Evolutionary conservation across 2,329 filamentous ascomycete genomes (phyloP), one percentile per base, ranked within the genome.

Genomic region (Diaporthe humulicola): DNA sequence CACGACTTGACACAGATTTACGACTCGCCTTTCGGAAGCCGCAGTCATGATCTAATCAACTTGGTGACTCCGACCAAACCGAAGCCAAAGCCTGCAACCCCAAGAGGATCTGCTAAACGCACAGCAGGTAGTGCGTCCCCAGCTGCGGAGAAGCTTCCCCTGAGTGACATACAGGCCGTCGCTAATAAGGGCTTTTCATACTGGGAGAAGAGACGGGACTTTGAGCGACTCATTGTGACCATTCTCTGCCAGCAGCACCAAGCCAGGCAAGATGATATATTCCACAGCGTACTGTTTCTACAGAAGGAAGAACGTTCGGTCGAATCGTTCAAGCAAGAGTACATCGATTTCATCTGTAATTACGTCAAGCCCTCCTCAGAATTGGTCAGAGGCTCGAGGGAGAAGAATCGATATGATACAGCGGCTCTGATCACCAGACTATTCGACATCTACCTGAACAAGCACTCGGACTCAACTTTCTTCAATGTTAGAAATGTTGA

Each of bases 151-250:
- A n/a, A 45, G 8, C 30, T 54, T 19, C 70, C 70, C 15, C 48
- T 72, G 7, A 72, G 57, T n/a, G 50, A 71, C 30, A 10, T 54
- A 22, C 30, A 52, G 22, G 75, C 75, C 2, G 77, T 80, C 45
- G 48, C 60, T 1, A 30, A 57, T 3, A 70, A 70, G 58, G 79
- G 77, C 10, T 40, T 54, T 7, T 8, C 56, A 5, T 60, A 76
- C 52, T 79, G 77, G 77, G 71, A 75, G 28, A 22, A 40, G 0
- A 52, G 36, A 3, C 22, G 67, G 0, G 78, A 79, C 50, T 14
- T 66, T 3, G 57, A 58, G 19, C 76, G 76, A 19, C 57, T 79
- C 4, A 71, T 80, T 5, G 75, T 77, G 36, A 70, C 73, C 9
- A 42, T 78, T 10, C 60, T 79, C 4, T 74, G 1, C 7, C 54